Evolutionary conservation across 495 filamentous ascomycete genomes (phyloP).

Genomic region (Penicillium coprophilum): DNA sequence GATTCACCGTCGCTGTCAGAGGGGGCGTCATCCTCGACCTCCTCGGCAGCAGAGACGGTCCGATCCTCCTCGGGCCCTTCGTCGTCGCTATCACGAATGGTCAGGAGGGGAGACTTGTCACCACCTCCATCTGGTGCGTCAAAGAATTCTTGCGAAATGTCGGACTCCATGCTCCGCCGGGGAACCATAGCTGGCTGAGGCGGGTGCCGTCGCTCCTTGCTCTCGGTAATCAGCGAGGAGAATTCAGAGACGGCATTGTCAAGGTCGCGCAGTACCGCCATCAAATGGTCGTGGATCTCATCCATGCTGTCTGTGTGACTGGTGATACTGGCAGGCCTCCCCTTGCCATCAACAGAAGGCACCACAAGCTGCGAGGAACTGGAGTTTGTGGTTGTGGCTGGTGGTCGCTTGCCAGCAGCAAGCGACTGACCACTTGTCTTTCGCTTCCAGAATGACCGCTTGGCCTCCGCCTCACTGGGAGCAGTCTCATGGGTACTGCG

Average conservation of each 20-base stretch:
- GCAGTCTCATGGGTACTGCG: conserved; percentile 38
- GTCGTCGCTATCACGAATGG: conserved; percentile 64
- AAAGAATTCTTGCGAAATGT: conserved; percentile 86
- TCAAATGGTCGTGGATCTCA: conserved; percentile 72
- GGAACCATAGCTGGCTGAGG: conserved; percentile 50
- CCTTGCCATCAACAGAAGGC: conserved; percentile 33
- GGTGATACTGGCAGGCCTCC: conserved; percentile 39
- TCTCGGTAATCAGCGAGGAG: conserved; percentile 68
- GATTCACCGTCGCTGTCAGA: conserved; percentile 58
- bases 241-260: conserved; percentile 83
- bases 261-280: conserved; percentile 76
- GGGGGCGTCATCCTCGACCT: conserved; percentile 41
- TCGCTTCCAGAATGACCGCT: conserved; percentile 82
- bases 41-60: conserved; percentile 28
- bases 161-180: conserved; percentile 78
- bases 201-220: conserved; percentile 71
- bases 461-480: conserved; percentile 30
- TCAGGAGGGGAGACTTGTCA: conserved; percentile 63
- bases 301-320: conserved; percentile 52
- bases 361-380: conserved; percentile 57
- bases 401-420: conserved; percentile 28
- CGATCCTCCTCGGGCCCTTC: conserved; percentile 39
- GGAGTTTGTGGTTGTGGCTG: conserved; percentile 39
- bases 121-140: conserved; percentile 76
- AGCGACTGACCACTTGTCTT: conserved; percentile 59